Evolutionary conservation across 1,284 basidiomycete genomes (phyloP).

Genomic region (Moesziomyces globuligerus): DNA sequence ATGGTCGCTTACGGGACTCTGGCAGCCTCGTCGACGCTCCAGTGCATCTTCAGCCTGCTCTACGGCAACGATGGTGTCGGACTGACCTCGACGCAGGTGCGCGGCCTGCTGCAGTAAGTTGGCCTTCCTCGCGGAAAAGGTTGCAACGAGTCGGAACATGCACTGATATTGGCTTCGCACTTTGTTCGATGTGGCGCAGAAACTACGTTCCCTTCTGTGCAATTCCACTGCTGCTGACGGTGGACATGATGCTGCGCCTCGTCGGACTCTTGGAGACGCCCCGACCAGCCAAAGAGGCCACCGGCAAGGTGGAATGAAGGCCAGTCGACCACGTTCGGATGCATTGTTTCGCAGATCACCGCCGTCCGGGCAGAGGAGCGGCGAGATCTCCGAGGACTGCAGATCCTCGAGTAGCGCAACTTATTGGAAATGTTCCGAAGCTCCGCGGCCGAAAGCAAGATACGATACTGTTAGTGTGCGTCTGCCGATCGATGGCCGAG

Average conservation of each 20-base stretch:
- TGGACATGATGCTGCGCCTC: constrained; percentile 41
- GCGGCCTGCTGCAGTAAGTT: constrained; percentile 38
- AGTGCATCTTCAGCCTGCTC: constrained; percentile 46
- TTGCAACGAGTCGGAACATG: not conserved
- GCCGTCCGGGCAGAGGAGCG: too few species aligned
- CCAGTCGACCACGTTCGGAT: too few species aligned
- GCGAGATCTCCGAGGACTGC: not conserved
- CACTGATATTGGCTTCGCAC: not conserved
- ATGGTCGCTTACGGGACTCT: constrained; percentile 49
- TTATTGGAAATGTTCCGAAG: too few species aligned
- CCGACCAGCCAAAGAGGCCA: not conserved
- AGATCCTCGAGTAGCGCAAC: too few species aligned
- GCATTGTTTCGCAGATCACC: not conserved
- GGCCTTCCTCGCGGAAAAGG: not conserved
- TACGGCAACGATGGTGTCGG: constrained; percentile 28
- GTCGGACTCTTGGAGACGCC: constrained; percentile 5
- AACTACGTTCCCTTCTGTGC: constrained; percentile 46
- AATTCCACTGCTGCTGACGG: constrained; percentile 28
- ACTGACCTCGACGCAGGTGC: constrained; percentile 12
- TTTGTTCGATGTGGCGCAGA: constrained; percentile 7
- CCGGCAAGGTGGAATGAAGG: constrained; percentile 6
- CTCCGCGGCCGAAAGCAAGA: not conserved
- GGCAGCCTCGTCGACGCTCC: constrained; percentile 41
- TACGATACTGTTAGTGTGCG: not conserved
- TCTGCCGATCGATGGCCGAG: constrained; percentile 9